A percentile compares a stretch with the other conserved stretches of the same genome.
phyloP scores from a whole-genome alignment of 768 basidiomycete genomes.

The Suillus cothurnatus region DNA sequence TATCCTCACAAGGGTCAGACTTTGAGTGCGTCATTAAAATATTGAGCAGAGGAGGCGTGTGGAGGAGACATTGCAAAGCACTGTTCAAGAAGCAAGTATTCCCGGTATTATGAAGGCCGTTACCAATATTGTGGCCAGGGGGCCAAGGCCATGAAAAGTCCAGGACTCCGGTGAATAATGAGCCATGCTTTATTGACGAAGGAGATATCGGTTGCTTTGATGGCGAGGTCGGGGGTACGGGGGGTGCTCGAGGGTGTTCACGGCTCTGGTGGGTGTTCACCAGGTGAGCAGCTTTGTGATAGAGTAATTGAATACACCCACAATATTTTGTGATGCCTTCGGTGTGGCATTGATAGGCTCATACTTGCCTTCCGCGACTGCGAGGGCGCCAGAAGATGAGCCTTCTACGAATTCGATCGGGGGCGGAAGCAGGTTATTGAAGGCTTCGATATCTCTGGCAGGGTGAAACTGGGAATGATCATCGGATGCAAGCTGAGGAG shows the following conservation, averaged over 20 bases:
- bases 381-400: slow-evolving; percentile 74
- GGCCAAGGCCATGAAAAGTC: slow-evolving; percentile 80
- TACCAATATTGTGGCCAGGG: slow-evolving; percentile 44
- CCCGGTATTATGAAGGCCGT: slow-evolving; percentile 80
- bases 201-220: slow-evolving; percentile 30
- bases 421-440: slow-evolving; percentile 79
- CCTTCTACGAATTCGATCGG: slow-evolving; percentile 84
- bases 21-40: slow-evolving; percentile 54
- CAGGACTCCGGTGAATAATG: slow-evolving; percentile 55
- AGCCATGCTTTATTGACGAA: slow-evolving; percentile 35
- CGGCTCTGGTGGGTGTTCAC: slow-evolving; percentile 12
- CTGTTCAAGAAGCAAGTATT: slow-evolving; percentile 98
- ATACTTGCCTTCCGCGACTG: slow-evolving; percentile 75
- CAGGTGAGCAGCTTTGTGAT: slow-evolving; percentile 8
- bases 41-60: slow-evolving; percentile 85
- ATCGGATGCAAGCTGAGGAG: slow-evolving; percentile 50
- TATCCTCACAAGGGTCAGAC: slow-evolving; percentile 58
- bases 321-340: slow-evolving; percentile 51
- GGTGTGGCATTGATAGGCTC: slow-evolving; percentile 78
- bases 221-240: slow-evolving; percentile 28
- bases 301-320: slow-evolving; percentile 30
- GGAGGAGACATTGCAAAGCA: slow-evolving; percentile 88
- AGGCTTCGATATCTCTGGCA: slow-evolving; percentile 70
- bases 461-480: slow-evolving; percentile 62
- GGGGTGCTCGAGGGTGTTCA: slow-evolving; percentile 26